Percentiles rank a stretch among this genome's conserved stretches.
Evolutionary conservation across 129 eudicot genomes (phyloP).

Genomic region (Artemisia argyi): DNA sequence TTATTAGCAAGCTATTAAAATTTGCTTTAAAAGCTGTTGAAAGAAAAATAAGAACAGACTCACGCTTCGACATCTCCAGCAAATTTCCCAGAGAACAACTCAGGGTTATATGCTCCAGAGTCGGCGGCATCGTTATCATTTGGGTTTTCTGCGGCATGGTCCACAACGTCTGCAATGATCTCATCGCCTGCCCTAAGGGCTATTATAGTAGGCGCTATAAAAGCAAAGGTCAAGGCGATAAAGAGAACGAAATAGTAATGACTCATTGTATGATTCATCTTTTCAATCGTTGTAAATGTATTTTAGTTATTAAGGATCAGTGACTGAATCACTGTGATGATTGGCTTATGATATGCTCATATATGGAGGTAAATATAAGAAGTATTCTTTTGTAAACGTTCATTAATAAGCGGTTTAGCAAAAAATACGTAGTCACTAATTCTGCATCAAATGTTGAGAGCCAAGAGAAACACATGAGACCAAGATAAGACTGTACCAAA

Average conservation of each 20-base stretch:
- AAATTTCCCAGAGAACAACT: slow-evolving; percentile 1
- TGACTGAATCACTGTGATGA: not conserved
- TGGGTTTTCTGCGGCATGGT: not conserved
- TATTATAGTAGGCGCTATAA: not conserved
- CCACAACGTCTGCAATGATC: slow-evolving; percentile 17
- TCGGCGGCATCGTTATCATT: not conserved
- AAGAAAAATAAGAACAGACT: not conserved
- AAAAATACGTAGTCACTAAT: not conserved
- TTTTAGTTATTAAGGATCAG: not conserved
- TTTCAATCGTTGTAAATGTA: not conserved
- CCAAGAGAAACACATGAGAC: slow-evolving; percentile 1
- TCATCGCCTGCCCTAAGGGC: not conserved
- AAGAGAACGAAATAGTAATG: not conserved
- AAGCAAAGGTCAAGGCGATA: slow-evolving; percentile 15
- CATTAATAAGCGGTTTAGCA: slow-evolving; percentile 24
- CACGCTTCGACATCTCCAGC: slow-evolving; percentile 15
- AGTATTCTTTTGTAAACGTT: not conserved
- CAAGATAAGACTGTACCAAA: not conserved
- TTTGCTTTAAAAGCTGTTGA: too few species aligned
- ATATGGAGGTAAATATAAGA: slow-evolving; percentile 4
- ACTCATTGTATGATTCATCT: slow-evolving; percentile 1
- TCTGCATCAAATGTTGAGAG: not conserved
- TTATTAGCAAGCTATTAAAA: too few species aligned
- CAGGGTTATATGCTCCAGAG: slow-evolving; percentile 12
- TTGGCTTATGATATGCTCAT: not conserved